These are phyloP conservation scores for Tulasnella sp. DNA, from an alignment of 768 basidiomycete genomes.

Conservation along the genomic window DNA sequence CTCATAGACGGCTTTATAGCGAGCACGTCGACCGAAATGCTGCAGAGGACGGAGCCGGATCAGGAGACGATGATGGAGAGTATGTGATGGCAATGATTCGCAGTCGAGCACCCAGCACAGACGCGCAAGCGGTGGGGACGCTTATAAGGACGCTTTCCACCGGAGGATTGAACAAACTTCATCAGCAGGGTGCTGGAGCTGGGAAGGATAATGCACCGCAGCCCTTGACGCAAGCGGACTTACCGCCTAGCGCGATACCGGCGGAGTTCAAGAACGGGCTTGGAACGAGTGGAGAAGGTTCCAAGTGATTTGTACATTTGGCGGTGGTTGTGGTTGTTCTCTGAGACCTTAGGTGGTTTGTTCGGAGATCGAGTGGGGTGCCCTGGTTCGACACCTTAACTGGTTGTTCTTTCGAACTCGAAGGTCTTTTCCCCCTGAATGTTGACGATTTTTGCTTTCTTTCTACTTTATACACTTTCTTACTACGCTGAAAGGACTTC, in stretches of 20 bases:
- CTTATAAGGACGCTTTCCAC: slow-evolving; percentile 34
- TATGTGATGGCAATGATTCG: slow-evolving; percentile 27
- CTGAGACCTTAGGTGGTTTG: slow-evolving; percentile 5
- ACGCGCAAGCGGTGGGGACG: slow-evolving; percentile 18
- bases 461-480: slow-evolving; percentile 11
- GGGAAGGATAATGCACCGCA: slow-evolving; percentile 9
- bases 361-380: not conserved
- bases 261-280: slow-evolving; percentile 30
- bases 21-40: not conserved
- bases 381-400: slow-evolving; percentile 8
- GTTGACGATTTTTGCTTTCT: not conserved
- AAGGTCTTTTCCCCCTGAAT: not conserved
- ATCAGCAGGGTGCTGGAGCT: slow-evolving; percentile 13
- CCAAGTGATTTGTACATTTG: slow-evolving; percentile 6
- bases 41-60: not conserved
- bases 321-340: not conserved
- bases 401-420: slow-evolving; percentile 1
- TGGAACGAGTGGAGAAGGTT: not conserved
- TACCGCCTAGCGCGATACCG: slow-evolving; percentile 34
- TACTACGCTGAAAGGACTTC: not conserved
- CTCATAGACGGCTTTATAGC: not conserved
- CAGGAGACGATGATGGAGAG: slow-evolving; percentile 10
- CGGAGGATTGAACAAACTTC: slow-evolving; percentile 20
- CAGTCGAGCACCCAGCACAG: slow-evolving; percentile 29
- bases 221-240: slow-evolving; percentile 33